phyloP scores from a whole-genome alignment of 352 stramenopile species.

The Pythium aquatile region DNA sequence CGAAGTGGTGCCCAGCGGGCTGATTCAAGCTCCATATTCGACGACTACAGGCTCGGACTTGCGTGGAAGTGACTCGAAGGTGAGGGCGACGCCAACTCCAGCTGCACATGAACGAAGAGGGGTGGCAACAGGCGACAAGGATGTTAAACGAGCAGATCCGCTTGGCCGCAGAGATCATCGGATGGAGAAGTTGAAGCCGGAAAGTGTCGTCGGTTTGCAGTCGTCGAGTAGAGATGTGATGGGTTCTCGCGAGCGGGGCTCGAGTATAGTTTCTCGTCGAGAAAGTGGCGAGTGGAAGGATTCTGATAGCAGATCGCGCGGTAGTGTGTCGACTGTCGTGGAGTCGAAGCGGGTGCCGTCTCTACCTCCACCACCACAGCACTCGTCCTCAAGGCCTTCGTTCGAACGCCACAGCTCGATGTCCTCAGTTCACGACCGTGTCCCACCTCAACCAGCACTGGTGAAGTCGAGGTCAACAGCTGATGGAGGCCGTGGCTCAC shows the following conservation, averaged over 20 bases:
- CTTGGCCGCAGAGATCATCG: not conserved
- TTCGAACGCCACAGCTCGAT: conserved; percentile 60
- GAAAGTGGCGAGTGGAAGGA: conserved; percentile 28
- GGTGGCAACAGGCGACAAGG: not conserved
- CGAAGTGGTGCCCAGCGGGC: not conserved
- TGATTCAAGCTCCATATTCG: not conserved
- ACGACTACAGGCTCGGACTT: not conserved
- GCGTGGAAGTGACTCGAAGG: not conserved
- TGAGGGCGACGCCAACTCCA: not conserved
- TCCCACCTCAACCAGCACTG: conserved; percentile 10
- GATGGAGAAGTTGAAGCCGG: not conserved
- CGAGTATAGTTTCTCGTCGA: conserved; percentile 5
- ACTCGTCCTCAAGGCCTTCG: conserved; percentile 24
- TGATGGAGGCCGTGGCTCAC: conserved; percentile 20
- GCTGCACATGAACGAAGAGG: not conserved
- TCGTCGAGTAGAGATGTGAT: not conserved
- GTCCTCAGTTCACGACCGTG: conserved; percentile 20
- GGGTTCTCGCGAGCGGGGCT: conserved; percentile 4
- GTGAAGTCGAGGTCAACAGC: conserved; percentile 22
- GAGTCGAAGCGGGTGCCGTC: conserved; percentile 6
- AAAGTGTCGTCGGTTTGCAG: not conserved
- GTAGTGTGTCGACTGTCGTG: not conserved
- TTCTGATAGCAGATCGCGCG: conserved; percentile 1
- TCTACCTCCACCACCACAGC: conserved; percentile 21
- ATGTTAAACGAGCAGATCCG: not conserved